Conservation (phyloP, 208 protist species). For the Crithidia expoeki region DNA sequence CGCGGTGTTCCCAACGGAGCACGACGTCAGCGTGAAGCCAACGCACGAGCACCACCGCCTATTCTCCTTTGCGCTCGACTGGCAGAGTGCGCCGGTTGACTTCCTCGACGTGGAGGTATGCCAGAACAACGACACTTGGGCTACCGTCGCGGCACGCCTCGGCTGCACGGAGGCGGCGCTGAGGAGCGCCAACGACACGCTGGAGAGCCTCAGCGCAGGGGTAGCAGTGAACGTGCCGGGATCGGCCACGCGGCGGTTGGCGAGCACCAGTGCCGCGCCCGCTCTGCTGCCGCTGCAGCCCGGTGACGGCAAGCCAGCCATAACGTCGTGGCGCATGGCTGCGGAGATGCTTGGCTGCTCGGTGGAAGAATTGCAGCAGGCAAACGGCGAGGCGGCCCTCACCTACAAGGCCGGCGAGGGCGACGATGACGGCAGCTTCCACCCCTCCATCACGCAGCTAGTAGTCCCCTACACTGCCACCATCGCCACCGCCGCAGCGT, state of each 20-base stretch:
- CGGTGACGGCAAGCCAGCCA: conserved; percentile 27
- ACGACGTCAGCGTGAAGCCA: conserved; percentile 57
- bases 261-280: conserved; percentile 55
- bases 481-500: conserved; percentile 27
- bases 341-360: conserved; percentile 73
- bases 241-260: conserved; percentile 47
- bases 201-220: conserved; percentile 44
- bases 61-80: conserved; percentile 91
- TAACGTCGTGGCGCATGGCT: conserved; percentile 67
- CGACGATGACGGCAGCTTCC: conserved; percentile 51
- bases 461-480: conserved; percentile 65
- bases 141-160: conserved; percentile 49
- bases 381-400: conserved; percentile 64
- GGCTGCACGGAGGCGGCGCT: conserved; percentile 63
- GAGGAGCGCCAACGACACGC: conserved; percentile 44
- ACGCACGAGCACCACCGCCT: conserved; percentile 89
- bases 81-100: conserved; percentile 78
- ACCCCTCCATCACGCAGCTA: conserved; percentile 58
- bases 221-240: conserved; percentile 56
- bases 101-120: conserved; percentile 55
- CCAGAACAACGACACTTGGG: conserved; percentile 70
- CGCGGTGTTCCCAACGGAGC: conserved; percentile 79
- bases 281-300: conserved; percentile 51
- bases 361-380: conserved; percentile 86
- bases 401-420: conserved; percentile 49